Base-by-base conservation (phyloP, 257 asterid species). In the Coffea canephora region DNA sequence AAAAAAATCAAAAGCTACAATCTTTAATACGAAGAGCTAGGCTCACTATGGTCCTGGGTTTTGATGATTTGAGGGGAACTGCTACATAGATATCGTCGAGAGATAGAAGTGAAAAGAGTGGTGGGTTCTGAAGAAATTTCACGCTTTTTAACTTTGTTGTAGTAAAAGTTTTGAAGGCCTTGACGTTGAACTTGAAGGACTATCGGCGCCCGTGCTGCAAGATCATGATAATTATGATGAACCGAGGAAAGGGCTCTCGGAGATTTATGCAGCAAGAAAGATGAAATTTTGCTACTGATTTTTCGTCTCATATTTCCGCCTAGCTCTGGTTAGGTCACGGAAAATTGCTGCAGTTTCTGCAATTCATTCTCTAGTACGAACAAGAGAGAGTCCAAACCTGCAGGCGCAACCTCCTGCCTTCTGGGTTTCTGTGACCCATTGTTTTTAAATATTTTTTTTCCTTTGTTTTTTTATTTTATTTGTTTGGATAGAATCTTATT, bases 21-120 rank as follows among this genome's bases (percentile, higher is more conserved):
- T 23, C n/a, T 36, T 54, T 15, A 5, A 13, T 49, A 25, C 13
- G 49, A 7, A 4, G 68, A 54, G 41, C 46, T 45, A 57, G 62
- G 78, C 54, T 69, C 41, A 73, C 69, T 41, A 25, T 34, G 46
- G 12, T 67, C 31, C 59, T 74, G 72, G 11, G 77, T 31, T 64
- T 36, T 48, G 21, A 41, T 78, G 16, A 41, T 62, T 48, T 76
- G 54, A 54, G 72, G 69, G 23, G 87, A 67, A 81, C 78, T 78
- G 45, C 80, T 83, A 69, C 82, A 83, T 8, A 89, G 77, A 62
- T 61, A 62, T 78, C 91, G 90, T 78, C 59, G 39, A 66, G 81
- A 45, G 25, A 82, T 27, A 66, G 69, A 84, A 54, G 83, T 50
- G 78, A 81, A 78, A 84, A 14, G 59, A 45, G 80, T 85, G 1